Percentiles rank a stretch among this genome's conserved stretches.
These are phyloP conservation scores for Zelopaecilomyces penicillatus DNA, from an alignment of 2,329 filamentous ascomycete genomes.

Conservation along the genomic window DNA sequence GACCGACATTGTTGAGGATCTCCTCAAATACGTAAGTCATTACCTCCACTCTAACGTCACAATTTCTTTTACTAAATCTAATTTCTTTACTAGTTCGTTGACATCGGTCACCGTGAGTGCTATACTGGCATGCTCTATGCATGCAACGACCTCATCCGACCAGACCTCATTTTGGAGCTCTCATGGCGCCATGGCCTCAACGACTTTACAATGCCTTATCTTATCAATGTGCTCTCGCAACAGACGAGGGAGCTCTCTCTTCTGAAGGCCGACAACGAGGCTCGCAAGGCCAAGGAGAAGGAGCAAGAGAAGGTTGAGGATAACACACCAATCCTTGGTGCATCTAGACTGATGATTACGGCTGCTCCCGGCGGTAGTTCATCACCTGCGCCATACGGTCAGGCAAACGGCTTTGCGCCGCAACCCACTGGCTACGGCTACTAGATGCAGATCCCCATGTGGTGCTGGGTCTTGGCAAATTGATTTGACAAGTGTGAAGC, in stretches of 20 bases:
- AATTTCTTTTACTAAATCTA: constrained; percentile 18
- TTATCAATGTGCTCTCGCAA: constrained; percentile 96
- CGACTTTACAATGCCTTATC: constrained; percentile 99
- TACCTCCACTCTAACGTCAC: not conserved
- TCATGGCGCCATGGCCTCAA: constrained; percentile 92
- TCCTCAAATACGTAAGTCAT: constrained; percentile 86
- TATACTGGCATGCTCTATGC: constrained; percentile 99
- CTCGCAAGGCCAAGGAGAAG: constrained; percentile 70
- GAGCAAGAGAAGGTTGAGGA: constrained; percentile 78
- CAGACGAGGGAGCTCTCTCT: constrained; percentile 77
- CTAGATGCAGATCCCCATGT: constrained; percentile 33
- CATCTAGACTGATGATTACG: constrained; percentile 87
- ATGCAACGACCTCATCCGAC: constrained; percentile 93
- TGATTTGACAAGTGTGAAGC: not conserved
- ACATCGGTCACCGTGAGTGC: constrained; percentile 97
- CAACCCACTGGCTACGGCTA: constrained; percentile 75
- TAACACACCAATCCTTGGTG: constrained; percentile 86
- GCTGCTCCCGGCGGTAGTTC: constrained; percentile 62
- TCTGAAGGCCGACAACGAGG: constrained; percentile 93
- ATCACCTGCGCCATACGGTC: constrained; percentile 60
- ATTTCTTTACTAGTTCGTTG: constrained; percentile 67
- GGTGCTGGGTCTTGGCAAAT: constrained; percentile 12
- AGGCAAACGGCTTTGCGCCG: constrained; percentile 81
- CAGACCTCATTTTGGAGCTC: constrained; percentile 87
- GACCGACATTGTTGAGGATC: constrained; percentile 85